A percentile compares a stretch with the other conserved stretches of the same genome.
Evolutionary conservation across 2,329 filamentous ascomycete genomes (phyloP).

Genomic region (Albophoma yamanashiensis): DNA sequence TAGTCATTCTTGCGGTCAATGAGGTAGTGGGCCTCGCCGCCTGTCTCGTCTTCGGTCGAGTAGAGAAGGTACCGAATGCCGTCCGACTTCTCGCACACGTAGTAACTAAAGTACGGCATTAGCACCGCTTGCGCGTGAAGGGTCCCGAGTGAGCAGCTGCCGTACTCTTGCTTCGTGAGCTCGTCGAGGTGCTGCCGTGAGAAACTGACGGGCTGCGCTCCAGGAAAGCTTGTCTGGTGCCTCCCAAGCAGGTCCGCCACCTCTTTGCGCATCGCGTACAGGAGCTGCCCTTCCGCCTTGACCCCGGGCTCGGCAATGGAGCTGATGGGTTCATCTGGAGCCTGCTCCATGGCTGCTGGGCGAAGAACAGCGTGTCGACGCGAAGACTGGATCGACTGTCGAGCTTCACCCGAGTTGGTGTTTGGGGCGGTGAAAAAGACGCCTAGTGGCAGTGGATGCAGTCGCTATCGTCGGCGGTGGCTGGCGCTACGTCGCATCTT

Average conservation of each 20-base stretch:
- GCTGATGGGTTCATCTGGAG: constrained; percentile 25
- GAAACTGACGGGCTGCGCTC: constrained; percentile 92
- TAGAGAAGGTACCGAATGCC: constrained; percentile 94
- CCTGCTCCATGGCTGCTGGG: constrained; percentile 15
- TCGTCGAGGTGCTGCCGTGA: constrained; percentile 71
- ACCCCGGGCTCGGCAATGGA: constrained; percentile 53
- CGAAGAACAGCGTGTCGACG: neutral
- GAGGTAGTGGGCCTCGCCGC: constrained; percentile 68
- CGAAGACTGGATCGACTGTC: neutral
- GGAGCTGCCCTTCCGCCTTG: constrained; percentile 51
- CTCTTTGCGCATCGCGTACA: constrained; percentile 54
- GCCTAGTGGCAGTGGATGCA: neutral
- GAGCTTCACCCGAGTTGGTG: neutral
- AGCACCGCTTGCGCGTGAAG: neutral
- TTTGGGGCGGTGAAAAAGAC: neutral
- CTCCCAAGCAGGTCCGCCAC: constrained; percentile 69
- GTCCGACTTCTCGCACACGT: constrained; percentile 96
- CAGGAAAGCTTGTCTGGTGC: constrained; percentile 63
- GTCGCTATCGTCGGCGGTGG: neutral
- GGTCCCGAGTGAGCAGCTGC: constrained; percentile 2
- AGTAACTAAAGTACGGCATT: constrained; percentile 52
- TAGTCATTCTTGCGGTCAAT: constrained; percentile 98
- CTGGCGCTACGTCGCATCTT: neutral
- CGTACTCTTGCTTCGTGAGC: constrained; percentile 65
- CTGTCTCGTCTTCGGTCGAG: constrained; percentile 55